These are phyloP conservation scores for Penicillium freii DNA, from an alignment of 2,329 filamentous ascomycete genomes.

Conservation along the genomic window DNA sequence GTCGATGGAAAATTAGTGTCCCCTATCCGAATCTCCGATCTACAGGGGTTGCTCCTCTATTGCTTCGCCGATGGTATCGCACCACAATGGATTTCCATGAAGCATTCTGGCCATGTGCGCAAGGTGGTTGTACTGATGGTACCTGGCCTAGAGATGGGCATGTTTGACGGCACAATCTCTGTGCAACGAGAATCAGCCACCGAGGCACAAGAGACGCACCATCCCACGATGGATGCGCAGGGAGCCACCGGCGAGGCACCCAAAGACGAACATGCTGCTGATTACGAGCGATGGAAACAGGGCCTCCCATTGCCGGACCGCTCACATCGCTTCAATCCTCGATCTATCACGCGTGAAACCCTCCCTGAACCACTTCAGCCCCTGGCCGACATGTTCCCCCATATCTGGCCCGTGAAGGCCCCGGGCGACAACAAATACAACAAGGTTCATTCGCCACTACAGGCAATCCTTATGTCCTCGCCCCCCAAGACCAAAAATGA, in stretches of 20 bases:
- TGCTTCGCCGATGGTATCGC: constrained; percentile 60
- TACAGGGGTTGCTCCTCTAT: constrained; percentile 60
- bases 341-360: constrained; percentile 28
- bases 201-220: constrained; percentile 8
- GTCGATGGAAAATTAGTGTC: constrained; percentile 54
- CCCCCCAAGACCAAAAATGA: constrained; percentile 68
- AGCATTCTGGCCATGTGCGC: constrained; percentile 54
- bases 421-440: constrained; percentile 79
- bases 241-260: constrained; percentile 19
- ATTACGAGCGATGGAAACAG: constrained; percentile 42
- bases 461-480: constrained; percentile 76
- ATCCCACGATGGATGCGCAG: constrained; percentile 11
- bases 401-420: constrained; percentile 85
- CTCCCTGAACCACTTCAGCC: constrained; percentile 57
- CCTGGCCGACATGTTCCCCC: constrained; percentile 77
- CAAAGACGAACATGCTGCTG: constrained; percentile 25
- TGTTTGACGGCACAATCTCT: constrained; percentile 68
- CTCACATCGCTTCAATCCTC: constrained; percentile 36
- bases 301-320: constrained; percentile 37
- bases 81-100: constrained; percentile 63
- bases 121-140: constrained; percentile 91
- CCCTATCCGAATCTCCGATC: constrained; percentile 57
- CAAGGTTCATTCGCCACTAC: constrained; percentile 81
- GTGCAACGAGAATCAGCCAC: constrained; percentile 33
- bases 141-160: constrained; percentile 82